Conservation (phyloP, 139 green algal genomes). For the Deuterostichococcus epilithicus region DNA sequence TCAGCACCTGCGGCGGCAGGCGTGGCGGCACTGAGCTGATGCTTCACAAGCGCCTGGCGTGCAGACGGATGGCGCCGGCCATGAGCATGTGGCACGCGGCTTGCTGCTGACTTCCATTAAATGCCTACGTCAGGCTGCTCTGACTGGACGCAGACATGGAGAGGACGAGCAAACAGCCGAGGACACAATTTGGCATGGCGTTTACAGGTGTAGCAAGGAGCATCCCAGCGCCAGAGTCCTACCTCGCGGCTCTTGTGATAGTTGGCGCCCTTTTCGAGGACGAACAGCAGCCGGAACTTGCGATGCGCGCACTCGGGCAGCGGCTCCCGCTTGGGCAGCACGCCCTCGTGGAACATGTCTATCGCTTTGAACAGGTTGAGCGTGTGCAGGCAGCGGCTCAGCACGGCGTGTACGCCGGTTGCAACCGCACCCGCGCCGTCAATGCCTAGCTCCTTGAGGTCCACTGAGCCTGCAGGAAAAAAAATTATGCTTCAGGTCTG, state of each 20-base stretch:
- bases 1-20: neutral
- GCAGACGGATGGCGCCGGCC: too few species aligned
- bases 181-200: too few species aligned
- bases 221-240: neutral
- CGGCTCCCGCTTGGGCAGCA: neutral
- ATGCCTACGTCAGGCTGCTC: too few species aligned
- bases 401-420: neutral
- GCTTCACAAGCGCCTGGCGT: too few species aligned
- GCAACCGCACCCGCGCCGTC: neutral
- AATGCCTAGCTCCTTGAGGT: neutral
- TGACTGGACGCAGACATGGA: too few species aligned
- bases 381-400: neutral
- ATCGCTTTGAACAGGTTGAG: neutral
- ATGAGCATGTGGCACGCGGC: too few species aligned
- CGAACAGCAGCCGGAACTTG: conserved; percentile 1
- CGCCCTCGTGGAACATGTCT: neutral
- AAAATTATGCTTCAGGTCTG: too few species aligned
- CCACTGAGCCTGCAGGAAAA: neutral
- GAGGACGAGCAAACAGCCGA: too few species aligned
- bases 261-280: neutral
- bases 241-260: neutral
- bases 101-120: too few species aligned
- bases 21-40: too few species aligned
- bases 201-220: neutral
- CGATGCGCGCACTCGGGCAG: neutral